phyloP scores from a whole-genome alignment of 1,284 basidiomycete genomes.

The Flammula alnicola region DNA sequence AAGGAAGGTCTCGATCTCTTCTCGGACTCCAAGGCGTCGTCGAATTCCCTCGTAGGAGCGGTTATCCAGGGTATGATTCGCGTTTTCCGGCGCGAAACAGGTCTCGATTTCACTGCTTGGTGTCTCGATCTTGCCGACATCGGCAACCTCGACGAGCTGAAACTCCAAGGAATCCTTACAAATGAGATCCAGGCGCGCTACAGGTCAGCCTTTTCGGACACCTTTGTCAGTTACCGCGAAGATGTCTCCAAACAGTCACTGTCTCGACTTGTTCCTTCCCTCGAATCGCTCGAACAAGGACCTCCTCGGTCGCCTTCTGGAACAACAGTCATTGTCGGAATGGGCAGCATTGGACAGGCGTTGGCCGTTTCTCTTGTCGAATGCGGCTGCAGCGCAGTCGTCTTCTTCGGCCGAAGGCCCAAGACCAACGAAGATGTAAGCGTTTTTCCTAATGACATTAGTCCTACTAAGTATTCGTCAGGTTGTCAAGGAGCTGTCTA shows the following conservation, averaged over 20 bases:
- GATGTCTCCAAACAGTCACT: constrained; percentile 16
- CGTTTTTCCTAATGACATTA: not conserved
- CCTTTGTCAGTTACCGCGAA: constrained; percentile 26
- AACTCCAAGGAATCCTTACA: constrained; percentile 15
- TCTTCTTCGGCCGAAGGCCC: constrained; percentile 29
- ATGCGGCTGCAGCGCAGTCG: constrained; percentile 24
- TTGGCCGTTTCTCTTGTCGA: constrained; percentile 27
- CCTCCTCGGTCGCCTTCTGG: constrained; percentile 20
- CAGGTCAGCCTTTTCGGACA: constrained; percentile 17
- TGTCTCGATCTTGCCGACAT: constrained; percentile 29
- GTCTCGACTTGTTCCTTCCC: constrained; percentile 25
- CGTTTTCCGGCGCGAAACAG: constrained; percentile 31
- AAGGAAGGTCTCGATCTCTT: constrained; percentile 24
- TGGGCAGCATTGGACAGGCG: constrained; percentile 33
- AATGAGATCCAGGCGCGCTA: constrained; percentile 23
- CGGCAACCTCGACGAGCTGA: constrained; percentile 5
- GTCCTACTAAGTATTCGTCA: not conserved
- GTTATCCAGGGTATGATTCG: constrained; percentile 33
- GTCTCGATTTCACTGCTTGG: constrained; percentile 26
- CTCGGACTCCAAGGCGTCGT: constrained; percentile 20
- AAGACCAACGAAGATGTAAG: constrained; percentile 21
- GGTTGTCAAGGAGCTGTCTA: constrained; percentile 19
- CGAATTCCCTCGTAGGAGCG: constrained; percentile 22
- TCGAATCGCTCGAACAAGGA: constrained; percentile 14
- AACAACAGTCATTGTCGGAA: constrained; percentile 33